Conservation (phyloP, 208 protist genomes). For the Angomonas deanei region DNA sequence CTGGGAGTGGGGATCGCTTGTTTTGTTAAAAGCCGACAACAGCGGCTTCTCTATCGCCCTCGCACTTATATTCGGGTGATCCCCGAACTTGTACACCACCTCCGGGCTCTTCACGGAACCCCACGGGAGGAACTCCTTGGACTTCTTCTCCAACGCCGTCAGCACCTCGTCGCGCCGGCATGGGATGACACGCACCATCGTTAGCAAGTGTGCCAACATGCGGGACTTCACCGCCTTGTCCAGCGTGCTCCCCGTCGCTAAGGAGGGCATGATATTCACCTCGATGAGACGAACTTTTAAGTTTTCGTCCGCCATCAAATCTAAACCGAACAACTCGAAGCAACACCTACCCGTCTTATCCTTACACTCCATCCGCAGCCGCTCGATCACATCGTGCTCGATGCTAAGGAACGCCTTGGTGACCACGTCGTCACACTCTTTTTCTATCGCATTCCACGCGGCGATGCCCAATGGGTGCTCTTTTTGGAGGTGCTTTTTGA, state of each 20-base stretch:
- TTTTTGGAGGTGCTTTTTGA: too few species aligned
- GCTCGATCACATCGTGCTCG: too few species aligned
- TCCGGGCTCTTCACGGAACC: conserved; percentile 20
- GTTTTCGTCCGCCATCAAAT: conserved; percentile 77
- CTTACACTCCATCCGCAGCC: too few species aligned
- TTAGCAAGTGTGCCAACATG: conserved; percentile 86
- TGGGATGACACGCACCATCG: conserved; percentile 72
- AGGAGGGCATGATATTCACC: conserved; percentile 91
- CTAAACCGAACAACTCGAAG: conserved; percentile 88
- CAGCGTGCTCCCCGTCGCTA: conserved; percentile 73
- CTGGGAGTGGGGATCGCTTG: conserved; percentile 50
- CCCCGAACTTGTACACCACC: conserved; percentile 69
- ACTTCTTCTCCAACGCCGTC: background rate
- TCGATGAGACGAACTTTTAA: conserved; percentile 83
- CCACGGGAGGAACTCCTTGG: conserved; percentile 18
- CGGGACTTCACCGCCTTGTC: conserved; percentile 91
- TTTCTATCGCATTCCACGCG: too few species aligned
- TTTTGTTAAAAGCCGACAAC: conserved; percentile 57
- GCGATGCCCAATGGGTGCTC: too few species aligned
- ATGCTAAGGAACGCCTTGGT: too few species aligned
- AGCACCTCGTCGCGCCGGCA: conserved; percentile 48
- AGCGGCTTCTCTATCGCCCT: conserved; percentile 35
- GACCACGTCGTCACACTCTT: too few species aligned
- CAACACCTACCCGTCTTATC: too few species aligned
- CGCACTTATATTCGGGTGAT: conserved; percentile 42